Evolutionary conservation across 169 alveolate genomes (phyloP), one percentile per base, ranked within the genome.

Genomic region (Eimeria maxima): DNA sequence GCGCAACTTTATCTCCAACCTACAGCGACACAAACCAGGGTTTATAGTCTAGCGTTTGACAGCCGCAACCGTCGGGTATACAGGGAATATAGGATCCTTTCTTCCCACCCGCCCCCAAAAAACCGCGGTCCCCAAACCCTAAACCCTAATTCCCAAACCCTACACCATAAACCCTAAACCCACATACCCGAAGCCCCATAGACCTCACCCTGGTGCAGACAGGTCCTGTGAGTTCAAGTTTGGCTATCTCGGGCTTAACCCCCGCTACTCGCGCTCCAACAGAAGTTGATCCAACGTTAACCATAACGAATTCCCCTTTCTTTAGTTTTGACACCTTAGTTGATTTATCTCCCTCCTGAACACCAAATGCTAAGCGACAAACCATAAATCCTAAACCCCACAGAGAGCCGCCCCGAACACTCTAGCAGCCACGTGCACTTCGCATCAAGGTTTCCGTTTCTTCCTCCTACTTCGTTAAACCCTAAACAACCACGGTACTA

Each of bases 1-100:
- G 98, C 33, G 99, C 99, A 22, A 99, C 98, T 97, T 99, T 99
- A 97, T 99, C 99, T 83, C 99, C 99, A 47, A 98, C 97, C 95
- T 95, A 81, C 4, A 84, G 7, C 38, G 4, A 65, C 80, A 69
- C 80, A 69, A 69, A 69, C 1, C 27, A 69, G 80, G 80, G 80
- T 69, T 69, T 69, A 69, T 42, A 45, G 80, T 69, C 27, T 4
- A 69, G 69, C 27, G 69, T 60, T 60, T 60, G 69, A 33, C 4
- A 33, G 42, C 45, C 22, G 27, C 24, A 11, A 11, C 11, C 11
- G 84, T 47, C 50, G 16, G 60, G 60, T 11, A 53, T 3, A 53
- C 38, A 33, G 38, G 38, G 38, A 33, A 33, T 33, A 33, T 33
- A 1, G 38, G 16, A 53, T 53, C 60, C 60, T 14, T 53, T 14